Conservation (phyloP, 106 monocot genomes). For the Dendrobium nobile region DNA sequence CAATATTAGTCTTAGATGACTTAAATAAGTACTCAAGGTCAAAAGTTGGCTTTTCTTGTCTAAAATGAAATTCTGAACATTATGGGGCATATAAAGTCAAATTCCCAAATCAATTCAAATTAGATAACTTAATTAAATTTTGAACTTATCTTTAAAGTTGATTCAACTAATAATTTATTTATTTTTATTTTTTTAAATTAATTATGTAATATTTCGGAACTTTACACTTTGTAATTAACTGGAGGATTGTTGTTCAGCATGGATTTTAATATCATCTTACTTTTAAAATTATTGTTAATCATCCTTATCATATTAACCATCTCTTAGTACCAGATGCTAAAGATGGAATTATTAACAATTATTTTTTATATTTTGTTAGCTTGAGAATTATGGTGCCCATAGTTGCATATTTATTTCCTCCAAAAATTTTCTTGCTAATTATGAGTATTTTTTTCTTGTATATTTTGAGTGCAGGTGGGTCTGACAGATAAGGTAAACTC, state of each 20-base stretch:
- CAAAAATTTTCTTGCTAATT: not conserved
- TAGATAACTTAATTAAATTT: too few relatives aligned
- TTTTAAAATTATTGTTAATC: not conserved
- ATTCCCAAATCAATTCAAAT: too few relatives aligned
- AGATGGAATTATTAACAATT: not conserved
- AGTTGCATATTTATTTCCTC: not conserved
- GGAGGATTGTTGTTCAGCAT: not conserved
- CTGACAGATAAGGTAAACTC: conserved; percentile 62
- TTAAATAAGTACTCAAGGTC: too few relatives aligned
- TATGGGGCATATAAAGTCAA: too few relatives aligned
- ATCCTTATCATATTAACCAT: not conserved
- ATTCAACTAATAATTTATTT: too few relatives aligned
- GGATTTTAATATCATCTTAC: not conserved
- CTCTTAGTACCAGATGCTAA: not conserved
- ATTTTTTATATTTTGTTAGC: not conserved
- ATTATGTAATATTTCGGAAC: too few relatives aligned
- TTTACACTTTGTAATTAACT: not conserved
- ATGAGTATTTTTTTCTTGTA: not conserved
- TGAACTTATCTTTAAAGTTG: too few relatives aligned
- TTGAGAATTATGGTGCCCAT: not conserved
- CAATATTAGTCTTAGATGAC: too few relatives aligned
- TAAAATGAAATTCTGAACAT: too few relatives aligned
- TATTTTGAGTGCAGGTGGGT: conserved; percentile 45
- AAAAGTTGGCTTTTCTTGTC: too few relatives aligned
- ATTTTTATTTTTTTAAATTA: too few relatives aligned